Conservation (phyloP, 768 basidiomycete genomes). For the Suillus ampliporus region DNA sequence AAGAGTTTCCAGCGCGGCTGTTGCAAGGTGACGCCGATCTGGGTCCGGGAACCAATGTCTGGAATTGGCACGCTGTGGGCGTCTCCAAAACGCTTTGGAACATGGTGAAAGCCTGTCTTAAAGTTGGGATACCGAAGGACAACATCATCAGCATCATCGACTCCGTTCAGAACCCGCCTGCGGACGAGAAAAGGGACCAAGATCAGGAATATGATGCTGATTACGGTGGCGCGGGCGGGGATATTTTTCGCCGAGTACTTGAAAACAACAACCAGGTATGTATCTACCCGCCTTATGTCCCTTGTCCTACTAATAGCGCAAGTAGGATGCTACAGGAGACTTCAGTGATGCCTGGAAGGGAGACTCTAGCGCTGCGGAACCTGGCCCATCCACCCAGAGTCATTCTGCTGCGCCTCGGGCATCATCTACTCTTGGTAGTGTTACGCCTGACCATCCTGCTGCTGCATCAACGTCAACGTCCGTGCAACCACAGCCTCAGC, state of each 20-base stretch:
- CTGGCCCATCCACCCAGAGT: conserved; percentile 23
- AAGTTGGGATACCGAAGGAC: conserved; percentile 64
- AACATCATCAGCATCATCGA: conserved; percentile 62
- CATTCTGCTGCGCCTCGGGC: conserved; percentile 22
- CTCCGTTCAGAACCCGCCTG: conserved; percentile 54
- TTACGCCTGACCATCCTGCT: conserved; percentile 27
- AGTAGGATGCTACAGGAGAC: conserved; percentile 53
- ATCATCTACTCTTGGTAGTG: conserved; percentile 8
- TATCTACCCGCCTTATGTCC: conserved; percentile 1
- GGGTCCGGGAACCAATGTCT: conserved; percentile 62
- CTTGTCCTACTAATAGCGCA: conserved; percentile 16
- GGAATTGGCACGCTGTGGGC: conserved; percentile 81
- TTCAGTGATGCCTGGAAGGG: conserved; percentile 70
- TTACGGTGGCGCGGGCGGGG: conserved; percentile 36
- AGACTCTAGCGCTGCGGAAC: conserved; percentile 50
- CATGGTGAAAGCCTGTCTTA: conserved; percentile 65
- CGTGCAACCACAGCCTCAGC: conserved; percentile 21
- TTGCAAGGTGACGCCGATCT: conserved; percentile 62
- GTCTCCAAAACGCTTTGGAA: conserved; percentile 77
- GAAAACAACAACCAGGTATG: conserved; percentile 34
- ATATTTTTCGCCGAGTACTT: conserved; percentile 28
- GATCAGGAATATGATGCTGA: conserved; percentile 42
- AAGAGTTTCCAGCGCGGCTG: conserved; percentile 75
- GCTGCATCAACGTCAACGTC: conserved; percentile 23
- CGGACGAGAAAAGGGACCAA: conserved; percentile 41